A percentile compares a stretch with the other conserved stretches of the same genome.
Evolutionary conservation across 2,329 filamentous ascomycete genomes (phyloP).

Genomic region (Dactylellina parvicollis): DNA sequence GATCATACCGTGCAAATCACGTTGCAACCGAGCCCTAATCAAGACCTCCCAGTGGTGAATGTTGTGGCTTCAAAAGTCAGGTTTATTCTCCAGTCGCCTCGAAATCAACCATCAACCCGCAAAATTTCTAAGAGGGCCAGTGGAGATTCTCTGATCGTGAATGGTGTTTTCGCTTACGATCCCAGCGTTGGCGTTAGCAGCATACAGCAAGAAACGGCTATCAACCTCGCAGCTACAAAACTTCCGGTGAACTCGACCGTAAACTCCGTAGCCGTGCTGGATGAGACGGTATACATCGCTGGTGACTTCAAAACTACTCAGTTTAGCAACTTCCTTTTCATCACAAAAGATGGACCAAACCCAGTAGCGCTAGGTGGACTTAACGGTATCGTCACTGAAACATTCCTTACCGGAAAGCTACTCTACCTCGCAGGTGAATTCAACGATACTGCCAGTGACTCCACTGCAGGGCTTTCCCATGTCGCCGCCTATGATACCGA

Average conservation of each 20-base stretch:
- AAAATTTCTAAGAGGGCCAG: constrained; percentile 1
- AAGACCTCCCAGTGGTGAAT: constrained; percentile 70
- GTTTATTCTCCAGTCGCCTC: constrained; percentile 68
- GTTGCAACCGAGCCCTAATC: constrained; percentile 74
- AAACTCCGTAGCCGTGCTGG: constrained; percentile 18
- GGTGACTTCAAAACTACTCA: constrained; percentile 63
- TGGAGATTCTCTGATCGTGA: constrained; percentile 67
- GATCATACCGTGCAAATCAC: constrained; percentile 84
- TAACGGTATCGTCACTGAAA: constrained; percentile 78
- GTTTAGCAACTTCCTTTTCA: constrained; percentile 79
- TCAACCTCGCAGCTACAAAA: constrained; percentile 82
- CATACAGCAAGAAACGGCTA: constrained; percentile 72
- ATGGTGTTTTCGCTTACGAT: constrained; percentile 89
- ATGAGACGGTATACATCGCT: constrained; percentile 65
- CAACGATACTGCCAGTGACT: constrained; percentile 73
- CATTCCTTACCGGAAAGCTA: constrained; percentile 72
- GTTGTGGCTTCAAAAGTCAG: constrained; percentile 88
- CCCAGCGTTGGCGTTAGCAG: constrained; percentile 75
- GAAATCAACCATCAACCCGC: constrained; percentile 59
- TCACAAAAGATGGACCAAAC: constrained; percentile 70
- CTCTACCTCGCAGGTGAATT: constrained; percentile 89
- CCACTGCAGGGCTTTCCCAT: constrained; percentile 74
- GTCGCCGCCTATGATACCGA: constrained; percentile 79
- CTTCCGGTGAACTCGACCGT: constrained; percentile 61
- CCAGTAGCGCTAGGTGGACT: constrained; percentile 76